phyloP scores from a whole-genome alignment of 1,139 yeast genomes.

The Kodamaea sp. region DNA sequence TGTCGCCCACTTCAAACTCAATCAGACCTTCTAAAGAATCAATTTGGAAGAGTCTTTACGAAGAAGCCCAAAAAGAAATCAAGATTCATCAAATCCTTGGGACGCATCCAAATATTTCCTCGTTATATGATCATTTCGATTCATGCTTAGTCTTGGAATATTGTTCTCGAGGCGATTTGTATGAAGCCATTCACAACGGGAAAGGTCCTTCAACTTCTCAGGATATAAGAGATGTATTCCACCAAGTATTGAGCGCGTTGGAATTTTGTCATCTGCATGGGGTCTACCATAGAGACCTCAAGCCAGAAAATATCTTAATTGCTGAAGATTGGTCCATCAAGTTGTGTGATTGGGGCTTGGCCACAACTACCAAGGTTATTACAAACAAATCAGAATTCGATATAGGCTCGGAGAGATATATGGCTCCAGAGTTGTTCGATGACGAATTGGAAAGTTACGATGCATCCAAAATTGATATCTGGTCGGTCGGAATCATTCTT shows the following conservation, averaged over 20 bases:
- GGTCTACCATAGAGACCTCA: slow-evolving; percentile 84
- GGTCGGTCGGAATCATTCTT: slow-evolving; percentile 90
- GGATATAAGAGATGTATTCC: slow-evolving; percentile 72
- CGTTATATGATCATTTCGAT: slow-evolving; percentile 74
- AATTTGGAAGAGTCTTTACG: slow-evolving; percentile 39
- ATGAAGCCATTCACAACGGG: slow-evolving; percentile 86
- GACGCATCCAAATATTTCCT: slow-evolving; percentile 61
- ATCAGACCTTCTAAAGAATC: slow-evolving; percentile 20
- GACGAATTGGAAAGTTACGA: slow-evolving; percentile 63
- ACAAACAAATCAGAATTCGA: slow-evolving; percentile 66
- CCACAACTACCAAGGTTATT: slow-evolving; percentile 65
- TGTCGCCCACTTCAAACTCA: slow-evolving; percentile 17
- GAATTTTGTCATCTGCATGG: slow-evolving; percentile 72
- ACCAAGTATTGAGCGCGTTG: slow-evolving; percentile 76
- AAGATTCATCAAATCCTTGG: slow-evolving; percentile 72
- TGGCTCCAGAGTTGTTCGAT: slow-evolving; percentile 94
- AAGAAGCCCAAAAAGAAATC: slow-evolving; percentile 81
- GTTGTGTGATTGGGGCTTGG: slow-evolving; percentile 90
- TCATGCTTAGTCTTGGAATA: slow-evolving; percentile 83
- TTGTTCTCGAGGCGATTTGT: slow-evolving; percentile 88
- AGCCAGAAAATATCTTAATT: slow-evolving; percentile 85
- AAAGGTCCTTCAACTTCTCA: slow-evolving; percentile 77
- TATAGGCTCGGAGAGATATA: slow-evolving; percentile 91
- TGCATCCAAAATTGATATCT: slow-evolving; percentile 85
- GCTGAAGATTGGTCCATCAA: slow-evolving; percentile 79